Evolutionary conservation across 495 filamentous ascomycete species (phyloP), one percentile per base, ranked within the genome.

Genomic region (Trichoderma gamsii): DNA sequence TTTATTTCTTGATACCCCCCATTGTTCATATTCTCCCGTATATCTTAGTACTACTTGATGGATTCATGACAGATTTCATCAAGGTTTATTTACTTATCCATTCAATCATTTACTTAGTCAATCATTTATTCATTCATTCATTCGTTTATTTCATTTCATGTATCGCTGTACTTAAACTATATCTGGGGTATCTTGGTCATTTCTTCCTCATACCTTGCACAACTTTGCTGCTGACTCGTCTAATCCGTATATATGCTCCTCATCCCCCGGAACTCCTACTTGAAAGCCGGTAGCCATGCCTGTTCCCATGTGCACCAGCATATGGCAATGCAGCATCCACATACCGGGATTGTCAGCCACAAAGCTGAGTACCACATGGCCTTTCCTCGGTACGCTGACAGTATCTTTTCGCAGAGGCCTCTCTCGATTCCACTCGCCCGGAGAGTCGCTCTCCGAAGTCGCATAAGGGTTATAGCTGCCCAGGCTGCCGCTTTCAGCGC

Each of bases 281-380:
- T 61, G 56, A 7, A 61, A 61, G 56, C 56, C 56, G 3, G 56
- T 61, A 7, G 56, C 56, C 56, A 61, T 61, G 27, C 56, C 56
- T 9, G 56, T 61, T 27, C 56, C 56, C 12, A 61, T 23, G 25
- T 61, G 56, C 35, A 61, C 56, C 27, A 61, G 16, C 56, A 85
- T 81, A 70, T 87, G 85, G 70, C 83, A 85, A 66, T 85, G 83
- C 67, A 84, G 79, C 1, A 81, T 77, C 84, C 84, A 87, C 63
- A 81, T 73, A 2, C 82, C 82, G 7, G 83, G 78, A 66, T 84
- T 84, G 69, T 85, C 83, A 0, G 79, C 76, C 18, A 75, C 70
- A 70, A 83, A 80, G n/a, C 79, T 18, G 79, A 80, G 35, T 76
- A 79, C 70, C 77, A 73, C 67, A 76, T 72, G 56, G 2, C 56